These are phyloP conservation scores for Daldinia concentrica DNA, from an alignment of 495 filamentous ascomycete species.

Conservation along the genomic window DNA sequence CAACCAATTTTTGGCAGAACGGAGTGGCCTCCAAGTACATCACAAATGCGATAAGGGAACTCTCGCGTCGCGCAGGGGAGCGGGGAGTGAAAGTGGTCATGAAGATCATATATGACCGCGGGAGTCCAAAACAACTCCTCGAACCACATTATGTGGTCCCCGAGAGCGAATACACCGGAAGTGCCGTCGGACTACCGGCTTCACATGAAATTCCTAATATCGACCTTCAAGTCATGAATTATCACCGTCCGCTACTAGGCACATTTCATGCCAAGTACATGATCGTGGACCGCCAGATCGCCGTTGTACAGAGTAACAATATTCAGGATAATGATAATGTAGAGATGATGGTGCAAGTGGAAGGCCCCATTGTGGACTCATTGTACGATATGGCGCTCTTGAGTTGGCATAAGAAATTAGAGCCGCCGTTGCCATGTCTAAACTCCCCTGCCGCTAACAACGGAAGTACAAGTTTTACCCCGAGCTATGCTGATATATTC, in stretches of 20 bases:
- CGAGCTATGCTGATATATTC: constrained; percentile 40
- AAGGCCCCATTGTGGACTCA: constrained; percentile 79
- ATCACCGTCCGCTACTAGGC: constrained; percentile 74
- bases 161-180: constrained; percentile 64
- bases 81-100: constrained; percentile 68
- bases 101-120: constrained; percentile 80
- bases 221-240: constrained; percentile 78
- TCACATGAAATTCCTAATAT: constrained; percentile 72
- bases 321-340: constrained; percentile 81
- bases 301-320: constrained; percentile 77
- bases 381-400: constrained; percentile 77
- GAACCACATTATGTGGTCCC: constrained; percentile 69
- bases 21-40: constrained; percentile 72
- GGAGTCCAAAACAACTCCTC: constrained; percentile 68
- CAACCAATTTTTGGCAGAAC: constrained; percentile 78
- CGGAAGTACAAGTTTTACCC: constrained; percentile 30
- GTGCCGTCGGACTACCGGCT: constrained; percentile 66
- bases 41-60: constrained; percentile 72
- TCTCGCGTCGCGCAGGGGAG: constrained; percentile 70
- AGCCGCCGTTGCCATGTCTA: constrained; percentile 68
- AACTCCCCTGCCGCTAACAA: constrained; percentile 58
- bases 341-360: constrained; percentile 82
- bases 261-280: constrained; percentile 84
- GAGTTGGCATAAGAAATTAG: constrained; percentile 71
- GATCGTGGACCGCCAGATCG: constrained; percentile 75